phyloP scores from a whole-genome alignment of 2,329 filamentous ascomycete species.

The Talaromyces funiculosus region DNA sequence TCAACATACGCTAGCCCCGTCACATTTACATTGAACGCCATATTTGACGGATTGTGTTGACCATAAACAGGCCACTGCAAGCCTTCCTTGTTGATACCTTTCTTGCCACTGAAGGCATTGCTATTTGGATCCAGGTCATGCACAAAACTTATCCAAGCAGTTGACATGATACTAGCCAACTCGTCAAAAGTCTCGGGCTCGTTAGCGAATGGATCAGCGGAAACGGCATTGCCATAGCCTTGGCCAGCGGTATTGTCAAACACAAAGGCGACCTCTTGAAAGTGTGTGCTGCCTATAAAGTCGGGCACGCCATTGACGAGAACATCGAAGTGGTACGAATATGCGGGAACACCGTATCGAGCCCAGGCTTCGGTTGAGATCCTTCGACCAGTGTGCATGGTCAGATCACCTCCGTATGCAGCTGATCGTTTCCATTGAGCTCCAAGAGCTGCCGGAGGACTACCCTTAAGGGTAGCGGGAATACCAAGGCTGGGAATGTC shows the following conservation, averaged over 20 bases:
- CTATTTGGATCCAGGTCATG: slow-evolving; percentile 12
- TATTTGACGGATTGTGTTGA: slow-evolving; percentile 1
- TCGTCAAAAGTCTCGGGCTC: slow-evolving; percentile 5
- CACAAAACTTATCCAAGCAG: slow-evolving; percentile 11
- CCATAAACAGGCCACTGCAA: slow-evolving; percentile 7
- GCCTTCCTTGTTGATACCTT: slow-evolving; percentile 6
- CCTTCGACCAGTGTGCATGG: slow-evolving; percentile 5
- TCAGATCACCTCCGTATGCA: slow-evolving; percentile 8
- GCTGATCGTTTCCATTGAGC: slow-evolving; percentile 12
- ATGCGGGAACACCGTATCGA: background rate
- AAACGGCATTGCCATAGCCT: slow-evolving; percentile 4
- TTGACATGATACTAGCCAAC: slow-evolving; percentile 8
- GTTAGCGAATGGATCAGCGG: slow-evolving; percentile 7
- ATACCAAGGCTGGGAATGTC: slow-evolving; percentile 7
- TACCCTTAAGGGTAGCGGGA: slow-evolving; percentile 3
- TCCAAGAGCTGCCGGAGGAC: background rate
- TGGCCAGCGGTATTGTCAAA: slow-evolving; percentile 6
- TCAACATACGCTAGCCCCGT: slow-evolving; percentile 6
- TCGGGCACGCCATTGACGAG: slow-evolving; percentile 6
- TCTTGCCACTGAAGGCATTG: slow-evolving; percentile 4
- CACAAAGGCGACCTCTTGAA: slow-evolving; percentile 10
- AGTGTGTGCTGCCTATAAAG: background rate
- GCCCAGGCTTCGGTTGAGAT: slow-evolving; percentile 8
- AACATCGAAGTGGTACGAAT: slow-evolving; percentile 11
- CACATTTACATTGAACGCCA: slow-evolving; percentile 8